phyloP scores from a whole-genome alignment of 441 rosid species.

The Geranium incanum region DNA sequence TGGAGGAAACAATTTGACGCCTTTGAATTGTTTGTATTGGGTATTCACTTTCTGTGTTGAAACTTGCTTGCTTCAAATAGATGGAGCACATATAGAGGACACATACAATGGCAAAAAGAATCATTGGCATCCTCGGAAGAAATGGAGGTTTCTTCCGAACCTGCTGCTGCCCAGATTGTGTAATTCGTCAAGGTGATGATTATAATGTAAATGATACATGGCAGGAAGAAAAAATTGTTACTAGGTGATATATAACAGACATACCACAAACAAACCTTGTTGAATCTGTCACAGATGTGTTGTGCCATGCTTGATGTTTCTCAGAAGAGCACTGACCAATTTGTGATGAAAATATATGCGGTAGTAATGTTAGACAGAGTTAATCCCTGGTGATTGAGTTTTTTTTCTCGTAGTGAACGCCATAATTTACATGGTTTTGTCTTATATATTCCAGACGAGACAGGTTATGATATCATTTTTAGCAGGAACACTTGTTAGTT shows the following conservation, averaged over 20 bases:
- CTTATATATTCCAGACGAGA: neutral
- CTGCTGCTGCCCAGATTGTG: constrained; percentile 10
- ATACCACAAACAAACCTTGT: constrained; percentile 6
- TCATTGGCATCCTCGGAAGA: constrained; percentile 25
- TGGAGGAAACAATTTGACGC: constrained; percentile 12
- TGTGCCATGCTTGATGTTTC: constrained; percentile 6
- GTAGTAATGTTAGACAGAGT: neutral
- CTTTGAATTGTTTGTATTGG: constrained; percentile 15
- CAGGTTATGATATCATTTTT: neutral
- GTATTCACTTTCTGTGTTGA: constrained; percentile 12
- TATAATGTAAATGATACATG: neutral
- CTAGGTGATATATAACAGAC: neutral
- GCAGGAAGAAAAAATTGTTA: neutral
- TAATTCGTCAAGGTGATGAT: neutral
- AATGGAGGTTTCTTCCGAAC: constrained; percentile 39
- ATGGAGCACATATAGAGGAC: constrained; percentile 40
- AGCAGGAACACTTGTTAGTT: neutral
- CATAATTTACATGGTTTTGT: neutral
- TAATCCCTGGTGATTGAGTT: neutral
- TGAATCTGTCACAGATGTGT: constrained; percentile 3
- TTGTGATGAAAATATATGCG: neutral
- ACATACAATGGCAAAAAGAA: constrained; percentile 36
- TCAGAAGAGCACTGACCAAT: neutral
- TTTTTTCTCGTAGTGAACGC: neutral
- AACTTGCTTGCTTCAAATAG: constrained; percentile 36